Evolutionary conservation across 148 eudicot genomes (phyloP).

Genomic region (Cornus kousa): DNA sequence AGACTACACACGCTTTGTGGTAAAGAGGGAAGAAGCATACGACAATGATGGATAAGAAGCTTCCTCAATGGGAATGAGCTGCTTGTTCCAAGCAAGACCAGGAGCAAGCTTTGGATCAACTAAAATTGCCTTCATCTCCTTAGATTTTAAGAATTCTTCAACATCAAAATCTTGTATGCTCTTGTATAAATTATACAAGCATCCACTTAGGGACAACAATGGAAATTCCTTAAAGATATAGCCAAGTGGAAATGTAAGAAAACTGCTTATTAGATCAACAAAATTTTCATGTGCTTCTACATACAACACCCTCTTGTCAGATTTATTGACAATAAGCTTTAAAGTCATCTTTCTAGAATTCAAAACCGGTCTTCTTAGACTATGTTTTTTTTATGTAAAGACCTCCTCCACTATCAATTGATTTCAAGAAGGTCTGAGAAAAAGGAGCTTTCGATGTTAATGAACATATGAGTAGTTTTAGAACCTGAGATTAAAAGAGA

Average conservation of each 20-base stretch:
- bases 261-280: conserved; percentile 6
- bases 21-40: too few species aligned
- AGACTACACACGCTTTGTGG: too few species aligned
- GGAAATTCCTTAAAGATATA: not conserved
- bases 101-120: conserved; percentile 4
- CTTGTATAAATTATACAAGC: conserved; percentile 1
- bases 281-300: not conserved
- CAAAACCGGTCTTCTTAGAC: not conserved
- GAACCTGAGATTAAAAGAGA: not conserved
- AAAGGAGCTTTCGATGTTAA: not conserved
- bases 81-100: conserved; percentile 1
- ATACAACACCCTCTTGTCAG: not conserved
- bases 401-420: not conserved
- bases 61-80: not conserved
- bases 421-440: not conserved
- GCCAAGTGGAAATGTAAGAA: conserved; percentile 12
- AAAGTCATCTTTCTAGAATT: not conserved
- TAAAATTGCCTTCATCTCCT: conserved; percentile 1
- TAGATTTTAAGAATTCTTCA: not conserved
- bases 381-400: not conserved
- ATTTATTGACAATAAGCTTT: not conserved
- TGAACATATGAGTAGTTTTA: not conserved
- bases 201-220: not conserved
- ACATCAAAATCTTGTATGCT: not conserved
- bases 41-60: not conserved